Percentiles rank a stretch among this genome's conserved stretches.
Conservation (phyloP, 257 asterid genomes). For the Solanum medicagineum region DNA sequence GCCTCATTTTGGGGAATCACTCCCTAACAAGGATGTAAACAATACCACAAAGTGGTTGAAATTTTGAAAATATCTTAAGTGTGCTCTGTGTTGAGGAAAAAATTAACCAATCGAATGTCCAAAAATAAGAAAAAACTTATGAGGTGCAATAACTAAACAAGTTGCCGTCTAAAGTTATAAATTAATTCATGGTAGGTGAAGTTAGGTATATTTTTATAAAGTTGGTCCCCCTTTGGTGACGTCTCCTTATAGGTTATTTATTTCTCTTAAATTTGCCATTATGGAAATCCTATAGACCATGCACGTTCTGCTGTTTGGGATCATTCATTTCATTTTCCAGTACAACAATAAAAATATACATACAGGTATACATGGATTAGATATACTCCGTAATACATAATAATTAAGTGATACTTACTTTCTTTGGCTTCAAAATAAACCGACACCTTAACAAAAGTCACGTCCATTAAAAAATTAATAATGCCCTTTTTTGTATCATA, state of each 20-base stretch:
- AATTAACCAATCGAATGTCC: too few relatives aligned
- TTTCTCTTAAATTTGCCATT: not conserved
- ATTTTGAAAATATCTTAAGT: not conserved
- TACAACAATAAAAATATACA: not conserved
- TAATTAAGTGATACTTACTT: too few relatives aligned
- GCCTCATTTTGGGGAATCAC: too few relatives aligned
- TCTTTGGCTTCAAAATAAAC: too few relatives aligned
- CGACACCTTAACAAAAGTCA: too few relatives aligned
- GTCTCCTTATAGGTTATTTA: not conserved
- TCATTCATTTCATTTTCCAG: not conserved
- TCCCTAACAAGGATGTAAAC: too few relatives aligned
- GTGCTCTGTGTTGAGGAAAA: not conserved
- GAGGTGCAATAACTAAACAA: not conserved
- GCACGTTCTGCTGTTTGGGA: not conserved
- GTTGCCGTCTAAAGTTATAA: not conserved
- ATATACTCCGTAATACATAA: too few relatives aligned
- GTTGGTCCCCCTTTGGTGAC: not conserved
- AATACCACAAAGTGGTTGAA: too few relatives aligned
- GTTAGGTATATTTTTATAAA: not conserved
- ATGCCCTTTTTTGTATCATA: not conserved
- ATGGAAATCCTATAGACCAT: not conserved
- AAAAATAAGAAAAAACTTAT: not conserved
- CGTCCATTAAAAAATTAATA: too few relatives aligned
- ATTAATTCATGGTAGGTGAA: not conserved
- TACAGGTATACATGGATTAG: not conserved